Base-by-base conservation (phyloP, 2,329 filamentous ascomycete species). In the Talaromyces sp. region DNA sequence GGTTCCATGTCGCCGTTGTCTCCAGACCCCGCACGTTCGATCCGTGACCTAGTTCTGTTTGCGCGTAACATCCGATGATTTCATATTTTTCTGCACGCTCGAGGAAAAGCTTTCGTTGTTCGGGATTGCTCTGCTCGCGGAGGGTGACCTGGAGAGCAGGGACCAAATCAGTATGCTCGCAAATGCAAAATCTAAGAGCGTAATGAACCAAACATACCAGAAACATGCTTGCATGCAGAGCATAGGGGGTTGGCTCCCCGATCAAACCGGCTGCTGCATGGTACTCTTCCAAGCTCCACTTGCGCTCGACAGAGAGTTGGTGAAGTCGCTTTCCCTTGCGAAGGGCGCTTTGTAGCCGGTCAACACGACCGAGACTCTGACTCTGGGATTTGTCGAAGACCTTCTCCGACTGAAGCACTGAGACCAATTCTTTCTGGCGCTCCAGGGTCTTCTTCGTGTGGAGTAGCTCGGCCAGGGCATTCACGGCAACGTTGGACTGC, bases 371-470 rank as follows among this genome's bases (percentile, higher is more conserved):
- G 65, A 85, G 81, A 72, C 89, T 90, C 75, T 91, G 90, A 71
- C 91, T 91, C 65, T 88, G 85, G 3, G 85, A 85, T 77, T 92
- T 92, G 75, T 92, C 87, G 66, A 92, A 92, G 60, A 91, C 81
- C 57, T 84, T 83, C 61, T 92, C 88, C 0, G 80, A 72, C 66
- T 86, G 78, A 5, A 92, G 80, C n/a, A 90, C 80, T 54, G 82
- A 75, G 6, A 91, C 76, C 29, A 92, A 80, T 26, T 77, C 77
- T 1, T 82, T 75, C 67, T 87, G 86, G 50, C 83, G 80, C 60
- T 86, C 80, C 11, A 91, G 78, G 5, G 80, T 80, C 61, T 87
- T 81, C 67, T 85, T 84, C 24, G 87, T 88, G 73, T 89, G 88
- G 53, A 92, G 79, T 67, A 90, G 86, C 56, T 84, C 80, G 53